Percentiles rank a stretch among this genome's conserved stretches.
These are phyloP conservation scores for Papiliotrema laurentii DNA, from an alignment of 1,284 basidiomycete genomes.

Conservation along the genomic window DNA sequence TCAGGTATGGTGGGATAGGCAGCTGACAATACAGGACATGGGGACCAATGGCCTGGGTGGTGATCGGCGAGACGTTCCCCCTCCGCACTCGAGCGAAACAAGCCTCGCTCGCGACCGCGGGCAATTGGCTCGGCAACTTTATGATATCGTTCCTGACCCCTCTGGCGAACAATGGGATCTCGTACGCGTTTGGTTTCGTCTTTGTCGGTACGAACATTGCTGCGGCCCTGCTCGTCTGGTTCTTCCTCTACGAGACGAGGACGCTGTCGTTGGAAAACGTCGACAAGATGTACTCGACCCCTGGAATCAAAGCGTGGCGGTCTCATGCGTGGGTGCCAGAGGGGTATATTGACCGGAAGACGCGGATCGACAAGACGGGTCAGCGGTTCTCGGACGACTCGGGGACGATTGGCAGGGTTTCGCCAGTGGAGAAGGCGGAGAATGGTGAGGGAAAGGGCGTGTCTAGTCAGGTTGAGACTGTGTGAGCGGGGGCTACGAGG, in stretches of 20 bases:
- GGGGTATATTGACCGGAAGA: not conserved
- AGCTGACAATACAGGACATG: conserved; percentile 24
- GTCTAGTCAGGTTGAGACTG: no score
- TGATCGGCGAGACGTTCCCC: conserved; percentile 72
- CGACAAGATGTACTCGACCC: conserved; percentile 47
- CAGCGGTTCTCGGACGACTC: conserved; percentile 1
- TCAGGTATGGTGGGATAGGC: not conserved
- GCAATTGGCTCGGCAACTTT: conserved; percentile 58
- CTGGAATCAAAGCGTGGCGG: conserved; percentile 19
- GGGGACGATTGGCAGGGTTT: not conserved
- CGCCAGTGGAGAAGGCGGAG: no score
- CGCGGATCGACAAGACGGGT: not conserved
- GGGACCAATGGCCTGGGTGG: conserved; percentile 60
- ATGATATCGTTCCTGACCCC: conserved; percentile 52
- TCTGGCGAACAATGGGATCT: conserved; percentile 55
- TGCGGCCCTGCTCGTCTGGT: conserved; percentile 57
- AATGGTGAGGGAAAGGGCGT: no score
- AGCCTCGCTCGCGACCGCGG: conserved; percentile 63
- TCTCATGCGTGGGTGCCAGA: conserved; percentile 14
- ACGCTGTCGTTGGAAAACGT: conserved; percentile 66
- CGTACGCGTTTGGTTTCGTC: conserved; percentile 60
- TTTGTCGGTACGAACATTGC: conserved; percentile 56
- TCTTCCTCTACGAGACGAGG: conserved; percentile 72
- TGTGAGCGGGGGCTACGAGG: no score
- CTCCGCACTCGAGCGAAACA: conserved; percentile 65